phyloP scores from a whole-genome alignment of 805 yeast species.

The Suhomyces prunicola region DNA sequence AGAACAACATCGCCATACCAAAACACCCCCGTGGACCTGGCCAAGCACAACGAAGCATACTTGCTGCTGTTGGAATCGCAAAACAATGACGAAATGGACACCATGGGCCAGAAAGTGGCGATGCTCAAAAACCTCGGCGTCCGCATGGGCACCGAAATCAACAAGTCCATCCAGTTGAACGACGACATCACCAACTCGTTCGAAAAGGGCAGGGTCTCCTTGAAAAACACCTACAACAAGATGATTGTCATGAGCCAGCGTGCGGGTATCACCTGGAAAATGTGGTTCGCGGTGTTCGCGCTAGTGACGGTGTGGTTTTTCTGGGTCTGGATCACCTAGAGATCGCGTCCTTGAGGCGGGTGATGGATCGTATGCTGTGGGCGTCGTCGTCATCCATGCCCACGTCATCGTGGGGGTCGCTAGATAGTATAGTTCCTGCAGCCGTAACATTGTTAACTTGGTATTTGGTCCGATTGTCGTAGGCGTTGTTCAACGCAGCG shows the following conservation, averaged over 20 bases:
- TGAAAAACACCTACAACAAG: conserved; percentile 40
- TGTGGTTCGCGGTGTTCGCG: conserved; percentile 42
- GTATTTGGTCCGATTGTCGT: conserved; percentile 6
- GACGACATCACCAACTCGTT: conserved; percentile 40
- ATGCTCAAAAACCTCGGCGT: conserved; percentile 41
- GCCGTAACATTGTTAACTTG: conserved; percentile 10
- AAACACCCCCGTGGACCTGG: conserved; percentile 19
- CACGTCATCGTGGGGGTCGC: not conserved
- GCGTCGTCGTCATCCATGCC: conserved; percentile 2
- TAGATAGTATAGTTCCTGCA: conserved; percentile 9
- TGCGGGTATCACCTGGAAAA: conserved; percentile 44
- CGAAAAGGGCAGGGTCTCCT: conserved; percentile 38
- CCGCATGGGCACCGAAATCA: conserved; percentile 43
- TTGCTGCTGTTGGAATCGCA: conserved; percentile 44
- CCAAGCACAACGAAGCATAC: conserved; percentile 41
- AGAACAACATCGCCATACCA: conserved; percentile 42
- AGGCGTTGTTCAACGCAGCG: conserved; percentile 11
- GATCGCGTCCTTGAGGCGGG: conserved; percentile 1
- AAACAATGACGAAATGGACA: conserved; percentile 39
- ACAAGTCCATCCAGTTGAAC: conserved; percentile 37
- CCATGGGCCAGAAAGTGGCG: conserved; percentile 40
- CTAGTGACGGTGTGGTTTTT: conserved; percentile 37
- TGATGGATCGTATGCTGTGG: conserved; percentile 4
- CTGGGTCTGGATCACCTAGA: conserved; percentile 38
- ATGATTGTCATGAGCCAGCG: conserved; percentile 46